A percentile compares a stretch with the other conserved stretches of the same genome.
phyloP scores from a whole-genome alignment of 139 green algal genomes.

The Chlamydomonas applanata region DNA sequence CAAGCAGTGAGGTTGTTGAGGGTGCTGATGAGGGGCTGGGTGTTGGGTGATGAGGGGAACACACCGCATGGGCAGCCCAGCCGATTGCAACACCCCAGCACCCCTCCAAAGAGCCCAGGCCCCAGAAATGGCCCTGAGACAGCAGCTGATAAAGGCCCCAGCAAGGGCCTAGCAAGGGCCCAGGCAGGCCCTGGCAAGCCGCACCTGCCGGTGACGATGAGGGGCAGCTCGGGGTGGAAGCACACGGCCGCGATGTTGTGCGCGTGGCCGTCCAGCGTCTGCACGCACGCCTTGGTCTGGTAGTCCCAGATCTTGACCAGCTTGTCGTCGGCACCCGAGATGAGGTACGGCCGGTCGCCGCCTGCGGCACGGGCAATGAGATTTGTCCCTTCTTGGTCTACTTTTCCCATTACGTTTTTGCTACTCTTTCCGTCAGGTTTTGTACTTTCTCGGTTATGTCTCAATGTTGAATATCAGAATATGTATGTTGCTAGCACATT shows the following conservation, averaged over 20 bases:
- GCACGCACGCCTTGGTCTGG: slow-evolving; percentile 98
- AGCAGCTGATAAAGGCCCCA: too few species aligned
- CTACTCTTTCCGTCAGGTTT: slow-evolving; percentile 1
- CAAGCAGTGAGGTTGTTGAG: not conserved
- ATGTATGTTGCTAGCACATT: too few species aligned
- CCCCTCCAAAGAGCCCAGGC: too few species aligned
- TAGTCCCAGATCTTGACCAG: slow-evolving; percentile 96
- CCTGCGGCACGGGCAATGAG: too few species aligned
- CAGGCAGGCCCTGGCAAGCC: not conserved
- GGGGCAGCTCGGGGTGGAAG: slow-evolving; percentile 98
- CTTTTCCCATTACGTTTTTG: not conserved
- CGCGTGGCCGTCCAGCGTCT: slow-evolving; percentile 88
- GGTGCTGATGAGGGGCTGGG: too few species aligned
- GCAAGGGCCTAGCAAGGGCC: not conserved
- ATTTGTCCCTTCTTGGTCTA: not conserved
- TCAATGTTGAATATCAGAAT: not conserved
- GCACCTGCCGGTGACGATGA: slow-evolving; percentile 83
- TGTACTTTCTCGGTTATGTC: not conserved
- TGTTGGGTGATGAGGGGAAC: too few species aligned
- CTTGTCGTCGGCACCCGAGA: slow-evolving; percentile 94
- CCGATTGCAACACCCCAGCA: too few species aligned
- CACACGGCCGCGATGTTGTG: slow-evolving; percentile 92
- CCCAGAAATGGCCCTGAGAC: too few species aligned
- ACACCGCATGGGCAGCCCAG: too few species aligned
- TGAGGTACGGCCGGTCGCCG: slow-evolving; percentile 95